Percentiles rank a stretch among this genome's conserved stretches.
These are phyloP conservation scores for Lasiosphaeriaceae sp. DNA, from an alignment of 495 filamentous ascomycete species.

Conservation along the genomic window DNA sequence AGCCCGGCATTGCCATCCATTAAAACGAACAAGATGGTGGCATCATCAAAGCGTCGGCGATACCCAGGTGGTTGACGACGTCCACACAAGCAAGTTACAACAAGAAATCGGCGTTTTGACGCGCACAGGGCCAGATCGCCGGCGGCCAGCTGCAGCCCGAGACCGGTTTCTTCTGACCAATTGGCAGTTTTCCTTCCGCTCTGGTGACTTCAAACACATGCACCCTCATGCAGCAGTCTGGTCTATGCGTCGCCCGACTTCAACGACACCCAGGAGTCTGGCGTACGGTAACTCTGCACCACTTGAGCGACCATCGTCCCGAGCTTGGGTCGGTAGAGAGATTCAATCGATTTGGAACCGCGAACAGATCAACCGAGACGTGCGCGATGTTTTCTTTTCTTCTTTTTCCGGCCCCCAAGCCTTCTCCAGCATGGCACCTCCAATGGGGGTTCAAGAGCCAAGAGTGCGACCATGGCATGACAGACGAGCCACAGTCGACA, in stretches of 20 bases:
- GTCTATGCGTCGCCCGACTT: conserved; percentile 21
- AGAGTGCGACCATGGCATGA: conserved; percentile 8
- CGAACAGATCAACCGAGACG: conserved; percentile 3
- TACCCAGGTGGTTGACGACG: not conserved
- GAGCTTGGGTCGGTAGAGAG: not conserved
- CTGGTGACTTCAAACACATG: conserved; percentile 30
- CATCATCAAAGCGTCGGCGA: conserved; percentile 5
- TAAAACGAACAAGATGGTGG: not conserved
- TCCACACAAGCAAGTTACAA: no score
- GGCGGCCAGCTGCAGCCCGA: conserved; percentile 22
- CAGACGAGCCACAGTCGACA: conserved; percentile 8
- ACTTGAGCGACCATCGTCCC: not conserved
- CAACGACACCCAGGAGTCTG: conserved; percentile 15
- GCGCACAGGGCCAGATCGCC: conserved; percentile 20
- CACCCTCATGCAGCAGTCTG: conserved; percentile 23
- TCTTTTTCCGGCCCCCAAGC: conserved; percentile 7
- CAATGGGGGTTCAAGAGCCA: conserved; percentile 4
- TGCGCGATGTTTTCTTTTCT: not conserved
- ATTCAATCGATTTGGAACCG: not conserved
- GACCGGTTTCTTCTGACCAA: conserved; percentile 21
- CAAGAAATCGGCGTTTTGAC: conserved; percentile 10
- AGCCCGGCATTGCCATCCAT: not conserved
- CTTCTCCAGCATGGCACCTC: not conserved
- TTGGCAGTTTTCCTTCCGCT: conserved; percentile 25
- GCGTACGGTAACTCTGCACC: no score